Conservation (phyloP, 2,329 filamentous ascomycete species). For the Microascus cirrosus region DNA sequence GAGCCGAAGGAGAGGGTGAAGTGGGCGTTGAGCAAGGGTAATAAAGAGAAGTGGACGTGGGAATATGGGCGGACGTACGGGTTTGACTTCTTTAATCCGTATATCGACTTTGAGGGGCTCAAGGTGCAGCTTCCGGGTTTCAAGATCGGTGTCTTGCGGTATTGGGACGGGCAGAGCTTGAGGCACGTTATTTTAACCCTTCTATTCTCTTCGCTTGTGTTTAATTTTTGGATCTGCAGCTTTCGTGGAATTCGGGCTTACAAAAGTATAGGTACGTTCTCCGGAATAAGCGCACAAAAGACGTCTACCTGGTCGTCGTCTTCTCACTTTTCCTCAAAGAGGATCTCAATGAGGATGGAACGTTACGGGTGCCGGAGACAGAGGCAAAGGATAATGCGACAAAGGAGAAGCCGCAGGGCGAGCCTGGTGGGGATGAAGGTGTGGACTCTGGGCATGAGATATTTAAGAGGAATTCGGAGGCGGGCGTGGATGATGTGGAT, state of each 20-base stretch:
- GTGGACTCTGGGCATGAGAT: slow-evolving; percentile 21
- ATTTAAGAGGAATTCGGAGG: slow-evolving; percentile 21
- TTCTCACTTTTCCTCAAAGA: slow-evolving; percentile 68
- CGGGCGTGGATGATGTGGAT: slow-evolving; percentile 31
- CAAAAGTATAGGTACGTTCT: slow-evolving; percentile 50
- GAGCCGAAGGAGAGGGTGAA: slow-evolving; percentile 44
- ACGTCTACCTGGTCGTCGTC: slow-evolving; percentile 69
- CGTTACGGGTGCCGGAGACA: slow-evolving; percentile 17
- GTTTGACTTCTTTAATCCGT: slow-evolving; percentile 77
- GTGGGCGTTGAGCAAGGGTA: slow-evolving; percentile 40
- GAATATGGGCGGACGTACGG: slow-evolving; percentile 40
- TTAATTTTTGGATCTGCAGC: neutral
- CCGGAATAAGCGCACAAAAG: slow-evolving; percentile 63
- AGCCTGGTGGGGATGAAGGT: slow-evolving; percentile 11
- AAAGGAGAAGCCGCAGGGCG: slow-evolving; percentile 4
- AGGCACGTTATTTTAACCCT: slow-evolving; percentile 32
- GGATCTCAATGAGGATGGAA: slow-evolving; percentile 48
- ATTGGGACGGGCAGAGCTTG: slow-evolving; percentile 69
- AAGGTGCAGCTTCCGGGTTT: slow-evolving; percentile 63
- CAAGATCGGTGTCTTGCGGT: slow-evolving; percentile 60
- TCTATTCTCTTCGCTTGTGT: neutral
- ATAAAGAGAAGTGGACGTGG: slow-evolving; percentile 42
- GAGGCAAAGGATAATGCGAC: slow-evolving; percentile 12
- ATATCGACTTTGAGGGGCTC: slow-evolving; percentile 73
- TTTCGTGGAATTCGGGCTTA: neutral